phyloP scores from a whole-genome alignment of 2,329 filamentous ascomycete genomes.

The Mollisia scopiformis region DNA sequence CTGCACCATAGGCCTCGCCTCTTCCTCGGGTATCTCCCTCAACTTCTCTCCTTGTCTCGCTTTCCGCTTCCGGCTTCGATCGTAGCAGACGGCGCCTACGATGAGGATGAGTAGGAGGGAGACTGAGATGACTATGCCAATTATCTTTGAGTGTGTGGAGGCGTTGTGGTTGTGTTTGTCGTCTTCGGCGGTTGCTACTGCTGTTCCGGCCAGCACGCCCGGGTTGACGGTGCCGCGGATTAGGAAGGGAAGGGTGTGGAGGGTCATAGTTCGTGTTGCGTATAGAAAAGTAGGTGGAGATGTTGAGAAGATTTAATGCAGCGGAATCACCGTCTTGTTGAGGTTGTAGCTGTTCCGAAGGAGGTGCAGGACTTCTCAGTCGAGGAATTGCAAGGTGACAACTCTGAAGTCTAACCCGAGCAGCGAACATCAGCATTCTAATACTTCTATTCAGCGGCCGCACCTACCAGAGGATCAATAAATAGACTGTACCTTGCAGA shows the following conservation, averaged over 20 bases:
- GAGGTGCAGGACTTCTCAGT: background rate
- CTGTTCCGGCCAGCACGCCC: background rate
- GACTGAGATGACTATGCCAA: background rate
- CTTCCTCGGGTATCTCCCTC: background rate
- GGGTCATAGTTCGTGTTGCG: too few relatives aligned
- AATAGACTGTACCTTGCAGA: background rate
- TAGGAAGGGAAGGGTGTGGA: background rate
- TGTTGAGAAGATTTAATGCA: too few relatives aligned
- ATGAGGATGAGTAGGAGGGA: background rate
- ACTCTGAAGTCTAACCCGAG: background rate
- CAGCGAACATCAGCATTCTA: background rate
- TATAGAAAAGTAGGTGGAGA: too few relatives aligned
- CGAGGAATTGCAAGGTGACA: background rate
- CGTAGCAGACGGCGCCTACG: background rate
- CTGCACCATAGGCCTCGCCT: background rate
- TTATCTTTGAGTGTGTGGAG: background rate
- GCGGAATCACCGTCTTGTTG: too few relatives aligned
- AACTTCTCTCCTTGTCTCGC: background rate
- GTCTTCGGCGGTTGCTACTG: background rate
- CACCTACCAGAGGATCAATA: background rate
- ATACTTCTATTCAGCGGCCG: background rate
- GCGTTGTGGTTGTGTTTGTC: background rate
- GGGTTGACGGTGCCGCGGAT: background rate
- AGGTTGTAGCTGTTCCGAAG: background rate
- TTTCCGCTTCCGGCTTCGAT: constrained; percentile 1